Base-by-base conservation (phyloP, 2,329 filamentous ascomycete genomes). In the Chaetomium globosum region DNA sequence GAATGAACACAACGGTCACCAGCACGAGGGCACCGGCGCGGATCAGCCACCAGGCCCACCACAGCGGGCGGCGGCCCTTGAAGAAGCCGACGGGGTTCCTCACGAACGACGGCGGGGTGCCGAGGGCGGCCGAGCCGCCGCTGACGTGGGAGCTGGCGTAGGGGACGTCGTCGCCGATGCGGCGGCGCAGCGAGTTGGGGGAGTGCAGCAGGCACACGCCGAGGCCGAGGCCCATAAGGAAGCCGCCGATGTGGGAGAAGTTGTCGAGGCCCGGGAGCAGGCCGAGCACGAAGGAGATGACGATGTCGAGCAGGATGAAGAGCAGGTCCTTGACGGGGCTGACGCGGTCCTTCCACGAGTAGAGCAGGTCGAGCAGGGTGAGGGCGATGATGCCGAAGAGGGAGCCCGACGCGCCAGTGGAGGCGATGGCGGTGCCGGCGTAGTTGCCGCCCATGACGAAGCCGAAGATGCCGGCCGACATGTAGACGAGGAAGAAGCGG, bases 41-140 rank as follows among this genome's bases (percentile, higher is more conserved):
- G 31, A 98, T 83, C 26, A 97, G 78, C 94, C 94, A 98, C 95
- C 95, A 99, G 6, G 81, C 90, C 95, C 95, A 99, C 95, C 95
- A 99, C 8, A 97, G 82, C 26, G 91, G 90, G 76, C 96, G 97
- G 21, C 95, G 86, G 23, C 92, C 92, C 76, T 93, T 94, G 80
- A 98, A 98, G 78, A 97, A 97, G 6, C 87, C 88, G 4, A 88
- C 75, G 0, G 89, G 86, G 65, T 85, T 86, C 72, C 87, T 86
- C 63, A 86, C 74, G 70, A 90, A 87, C 0, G 80, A 76, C 30
- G 82, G 80, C 21, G 82, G 80, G 26, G 81, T 81, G 53, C 82
- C 80, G 43, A 77, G 78, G 7, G 75, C 76, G 62, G 70, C 73
- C 31, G 79, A 80, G 21, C 79, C 80, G 19, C 82, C 80, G 31